A percentile compares a stretch with the other conserved stretches of the same genome.
Evolutionary conservation across 768 basidiomycete genomes (phyloP).

Genomic region (Pilatotrama ljubarskyi): DNA sequence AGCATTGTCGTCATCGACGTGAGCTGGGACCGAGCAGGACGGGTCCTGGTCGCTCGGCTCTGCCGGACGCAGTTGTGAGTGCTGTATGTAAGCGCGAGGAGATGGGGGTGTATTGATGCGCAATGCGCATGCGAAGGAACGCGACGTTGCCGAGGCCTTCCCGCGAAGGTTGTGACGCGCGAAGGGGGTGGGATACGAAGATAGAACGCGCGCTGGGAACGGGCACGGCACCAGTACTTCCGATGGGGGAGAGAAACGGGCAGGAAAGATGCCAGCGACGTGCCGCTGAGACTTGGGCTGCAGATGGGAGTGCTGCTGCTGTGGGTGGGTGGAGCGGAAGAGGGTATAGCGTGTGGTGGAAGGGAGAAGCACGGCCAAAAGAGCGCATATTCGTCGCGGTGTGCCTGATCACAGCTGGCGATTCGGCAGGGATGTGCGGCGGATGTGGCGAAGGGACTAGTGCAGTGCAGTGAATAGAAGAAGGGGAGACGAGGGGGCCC

Average conservation of each 20-base stretch:
- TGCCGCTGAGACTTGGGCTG: background rate
- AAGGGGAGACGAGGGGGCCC: background rate
- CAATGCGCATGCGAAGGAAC: background rate
- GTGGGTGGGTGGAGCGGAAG: background rate
- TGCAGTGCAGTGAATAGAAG: background rate
- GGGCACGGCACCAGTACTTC: background rate
- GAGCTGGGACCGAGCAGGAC: background rate
- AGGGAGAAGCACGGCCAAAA: slow-evolving; percentile 2
- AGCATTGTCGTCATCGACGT: slow-evolving; percentile 3
- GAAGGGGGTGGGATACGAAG: background rate
- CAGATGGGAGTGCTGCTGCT: background rate
- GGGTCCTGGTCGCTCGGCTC: slow-evolving; percentile 10
- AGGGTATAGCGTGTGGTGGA: background rate
- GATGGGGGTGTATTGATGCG: background rate
- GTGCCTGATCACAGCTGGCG: slow-evolving; percentile 9
- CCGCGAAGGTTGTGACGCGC: slow-evolving; percentile 18
- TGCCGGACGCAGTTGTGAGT: background rate
- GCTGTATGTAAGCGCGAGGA: background rate
- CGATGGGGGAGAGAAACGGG: background rate
- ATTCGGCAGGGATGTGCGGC: background rate
- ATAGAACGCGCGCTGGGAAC: slow-evolving; percentile 1
- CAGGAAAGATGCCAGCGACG: too few relatives aligned
- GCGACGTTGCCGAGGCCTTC: slow-evolving; percentile 10
- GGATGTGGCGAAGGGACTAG: background rate
- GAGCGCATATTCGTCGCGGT: background rate